phyloP scores from a whole-genome alignment of 2,329 filamentous ascomycete genomes.

The Aspergillus puulaauensis region DNA sequence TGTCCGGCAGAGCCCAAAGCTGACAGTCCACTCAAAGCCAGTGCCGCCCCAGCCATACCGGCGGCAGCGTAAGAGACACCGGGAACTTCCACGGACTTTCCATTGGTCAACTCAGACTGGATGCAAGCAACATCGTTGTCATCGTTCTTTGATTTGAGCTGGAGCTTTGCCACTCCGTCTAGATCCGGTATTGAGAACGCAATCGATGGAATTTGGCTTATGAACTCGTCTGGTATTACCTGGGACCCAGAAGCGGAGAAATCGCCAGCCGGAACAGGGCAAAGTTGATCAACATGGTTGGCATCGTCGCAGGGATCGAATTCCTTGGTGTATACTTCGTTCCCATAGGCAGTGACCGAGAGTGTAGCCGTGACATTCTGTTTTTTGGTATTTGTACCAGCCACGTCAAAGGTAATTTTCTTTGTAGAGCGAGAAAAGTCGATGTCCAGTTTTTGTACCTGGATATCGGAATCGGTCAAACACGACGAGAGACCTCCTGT shows the following conservation, averaged over 20 bases:
- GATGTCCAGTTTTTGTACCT: constrained; percentile 72
- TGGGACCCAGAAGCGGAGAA: constrained; percentile 75
- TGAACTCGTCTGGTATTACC: constrained; percentile 68
- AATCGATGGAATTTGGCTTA: constrained; percentile 76
- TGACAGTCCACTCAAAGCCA: constrained; percentile 70
- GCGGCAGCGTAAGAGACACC: constrained; percentile 82
- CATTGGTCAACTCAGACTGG: constrained; percentile 77
- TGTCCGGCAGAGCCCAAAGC: constrained; percentile 64
- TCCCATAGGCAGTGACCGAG: constrained; percentile 80
- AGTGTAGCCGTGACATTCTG: constrained; percentile 81
- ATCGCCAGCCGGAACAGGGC: constrained; percentile 73
- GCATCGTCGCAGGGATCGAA: constrained; percentile 78
- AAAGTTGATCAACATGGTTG: constrained; percentile 71
- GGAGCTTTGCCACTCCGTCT: constrained; percentile 76
- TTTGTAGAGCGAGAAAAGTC: constrained; percentile 74
- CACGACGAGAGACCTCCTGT: constrained; percentile 81
- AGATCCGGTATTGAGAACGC: constrained; percentile 91
- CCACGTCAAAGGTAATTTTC: constrained; percentile 76
- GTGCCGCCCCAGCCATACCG: constrained; percentile 79
- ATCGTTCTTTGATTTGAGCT: constrained; percentile 64
- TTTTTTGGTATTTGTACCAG: constrained; percentile 68
- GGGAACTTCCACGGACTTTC: constrained; percentile 73
- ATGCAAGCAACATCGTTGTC: constrained; percentile 75
- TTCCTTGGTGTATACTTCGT: constrained; percentile 70
- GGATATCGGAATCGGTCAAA: constrained; percentile 56